A percentile compares a stretch with the other conserved stretches of the same genome.
Conservation (phyloP, 2,329 filamentous ascomycete species). For the Myriosclerotinia curreyana region DNA sequence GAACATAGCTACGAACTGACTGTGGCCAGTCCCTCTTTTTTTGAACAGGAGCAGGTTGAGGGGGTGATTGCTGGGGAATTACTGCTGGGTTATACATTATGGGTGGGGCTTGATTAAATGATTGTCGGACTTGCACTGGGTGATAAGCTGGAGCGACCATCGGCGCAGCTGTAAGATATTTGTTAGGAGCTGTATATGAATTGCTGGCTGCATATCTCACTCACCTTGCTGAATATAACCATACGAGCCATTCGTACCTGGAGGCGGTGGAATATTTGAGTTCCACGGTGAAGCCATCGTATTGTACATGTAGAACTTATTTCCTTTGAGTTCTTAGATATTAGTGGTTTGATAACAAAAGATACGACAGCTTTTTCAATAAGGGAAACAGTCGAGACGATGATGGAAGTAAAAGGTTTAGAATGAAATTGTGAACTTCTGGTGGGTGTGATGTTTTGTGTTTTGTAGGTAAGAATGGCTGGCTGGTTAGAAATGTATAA, state of each 20-base stretch:
- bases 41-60: conserved; percentile 42
- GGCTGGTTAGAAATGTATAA: neutral
- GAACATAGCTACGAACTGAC: conserved; percentile 83
- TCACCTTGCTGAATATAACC: conserved; percentile 35
- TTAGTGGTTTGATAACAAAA: conserved; percentile 33
- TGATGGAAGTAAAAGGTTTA: neutral
- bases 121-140: conserved; percentile 45
- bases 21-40: conserved; percentile 71
- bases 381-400: neutral
- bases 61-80: conserved; percentile 31
- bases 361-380: conserved; percentile 18
- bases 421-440: neutral
- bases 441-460: conserved; percentile 15
- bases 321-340: conserved; percentile 25
- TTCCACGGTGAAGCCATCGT: conserved; percentile 39
- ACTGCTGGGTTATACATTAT: conserved; percentile 38
- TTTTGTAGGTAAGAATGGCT: conserved; percentile 4
- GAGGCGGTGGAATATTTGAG: conserved; percentile 39
- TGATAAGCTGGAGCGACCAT: conserved; percentile 45
- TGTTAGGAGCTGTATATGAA: neutral
- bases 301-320: conserved; percentile 30
- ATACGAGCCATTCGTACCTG: conserved; percentile 42
- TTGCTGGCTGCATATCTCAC: conserved; percentile 28
- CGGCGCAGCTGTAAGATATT: conserved; percentile 34
- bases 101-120: conserved; percentile 37